A percentile compares a stretch with the other conserved stretches of the same genome.
Conservation (phyloP, 257 asterid species). For the Phtheirospermum japonicum region DNA sequence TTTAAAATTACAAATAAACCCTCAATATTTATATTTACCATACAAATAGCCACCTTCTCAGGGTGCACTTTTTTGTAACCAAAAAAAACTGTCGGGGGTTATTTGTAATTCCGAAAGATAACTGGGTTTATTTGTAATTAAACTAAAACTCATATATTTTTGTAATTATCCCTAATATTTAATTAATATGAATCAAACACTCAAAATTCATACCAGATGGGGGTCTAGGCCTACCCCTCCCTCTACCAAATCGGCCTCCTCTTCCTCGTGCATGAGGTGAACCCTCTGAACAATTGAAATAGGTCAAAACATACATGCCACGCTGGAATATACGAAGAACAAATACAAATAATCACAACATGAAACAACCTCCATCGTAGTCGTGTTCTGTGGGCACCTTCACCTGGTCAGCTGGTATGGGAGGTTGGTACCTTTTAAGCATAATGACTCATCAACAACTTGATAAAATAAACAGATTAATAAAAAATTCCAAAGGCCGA, state of each 20-base stretch:
- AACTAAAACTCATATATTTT: neutral
- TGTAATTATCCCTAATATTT: neutral
- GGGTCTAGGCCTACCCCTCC: constrained; percentile 81
- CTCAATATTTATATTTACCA: too few species aligned
- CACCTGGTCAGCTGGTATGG: constrained; percentile 92
- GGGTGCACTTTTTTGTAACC: too few species aligned
- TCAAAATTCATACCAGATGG: constrained; percentile 39
- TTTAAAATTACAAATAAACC: too few species aligned
- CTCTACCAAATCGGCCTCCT: constrained; percentile 89
- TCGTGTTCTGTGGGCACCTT: constrained; percentile 64
- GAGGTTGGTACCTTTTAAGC: constrained; percentile 74
- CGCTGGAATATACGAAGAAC: neutral
- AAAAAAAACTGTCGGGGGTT: too few species aligned
- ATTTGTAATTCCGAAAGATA: neutral
- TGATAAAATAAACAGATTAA: neutral
- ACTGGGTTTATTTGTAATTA: too few species aligned
- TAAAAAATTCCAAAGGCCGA: neutral
- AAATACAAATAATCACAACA: constrained; percentile 9
- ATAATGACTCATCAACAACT: neutral
- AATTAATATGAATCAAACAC: neutral
- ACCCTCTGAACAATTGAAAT: constrained; percentile 48
- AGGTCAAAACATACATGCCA: constrained; percentile 23
- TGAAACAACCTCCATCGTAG: constrained; percentile 69
- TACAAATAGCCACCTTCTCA: too few species aligned
- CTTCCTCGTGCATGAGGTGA: constrained; percentile 78